Percentiles rank a stretch among this genome's conserved stretches.
These are phyloP conservation scores for Cordyceps cicadae DNA, from an alignment of 2,329 filamentous ascomycete genomes.

Conservation along the genomic window DNA sequence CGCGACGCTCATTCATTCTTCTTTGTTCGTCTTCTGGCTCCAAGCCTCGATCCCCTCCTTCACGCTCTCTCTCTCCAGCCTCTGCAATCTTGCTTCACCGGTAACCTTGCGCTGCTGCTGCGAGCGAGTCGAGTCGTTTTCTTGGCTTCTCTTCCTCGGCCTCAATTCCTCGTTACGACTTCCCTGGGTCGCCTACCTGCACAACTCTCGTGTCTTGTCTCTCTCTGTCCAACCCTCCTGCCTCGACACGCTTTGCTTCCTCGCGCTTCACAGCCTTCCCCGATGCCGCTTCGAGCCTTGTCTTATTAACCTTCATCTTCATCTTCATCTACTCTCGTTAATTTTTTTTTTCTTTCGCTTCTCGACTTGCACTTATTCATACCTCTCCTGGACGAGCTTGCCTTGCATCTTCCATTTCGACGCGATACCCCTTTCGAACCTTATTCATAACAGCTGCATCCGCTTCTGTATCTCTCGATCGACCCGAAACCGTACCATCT, in stretches of 20 bases:
- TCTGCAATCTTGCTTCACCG: slow-evolving; percentile 1
- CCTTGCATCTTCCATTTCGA: slow-evolving; percentile 4
- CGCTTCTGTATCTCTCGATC: not conserved
- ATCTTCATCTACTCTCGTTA: slow-evolving; percentile 10
- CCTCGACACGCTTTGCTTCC: not conserved
- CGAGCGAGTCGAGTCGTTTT: slow-evolving; percentile 7
- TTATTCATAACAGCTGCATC: not conserved
- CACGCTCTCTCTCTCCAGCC: slow-evolving; percentile 7
- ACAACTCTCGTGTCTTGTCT: not conserved
- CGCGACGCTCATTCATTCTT: not conserved
- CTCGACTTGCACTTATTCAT: not conserved
- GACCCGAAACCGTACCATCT: slow-evolving; percentile 1
- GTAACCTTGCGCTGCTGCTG: slow-evolving; percentile 9
- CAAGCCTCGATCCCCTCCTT: slow-evolving; percentile 9
- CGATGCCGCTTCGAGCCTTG: slow-evolving; percentile 5
- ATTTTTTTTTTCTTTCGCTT: slow-evolving; percentile 1
- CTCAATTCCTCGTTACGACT: not conserved
- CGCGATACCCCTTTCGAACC: slow-evolving; percentile 9
- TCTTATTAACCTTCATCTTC: not conserved
- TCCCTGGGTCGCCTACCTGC: not conserved
- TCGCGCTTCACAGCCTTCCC: not conserved
- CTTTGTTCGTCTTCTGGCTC: slow-evolving; percentile 8
- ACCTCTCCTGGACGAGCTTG: slow-evolving; percentile 7
- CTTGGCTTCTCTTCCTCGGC: not conserved
- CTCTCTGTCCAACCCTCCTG: not conserved